Base-by-base conservation (phyloP, 352 stramenopile species). In the Aphanomyces cochlioides region DNA sequence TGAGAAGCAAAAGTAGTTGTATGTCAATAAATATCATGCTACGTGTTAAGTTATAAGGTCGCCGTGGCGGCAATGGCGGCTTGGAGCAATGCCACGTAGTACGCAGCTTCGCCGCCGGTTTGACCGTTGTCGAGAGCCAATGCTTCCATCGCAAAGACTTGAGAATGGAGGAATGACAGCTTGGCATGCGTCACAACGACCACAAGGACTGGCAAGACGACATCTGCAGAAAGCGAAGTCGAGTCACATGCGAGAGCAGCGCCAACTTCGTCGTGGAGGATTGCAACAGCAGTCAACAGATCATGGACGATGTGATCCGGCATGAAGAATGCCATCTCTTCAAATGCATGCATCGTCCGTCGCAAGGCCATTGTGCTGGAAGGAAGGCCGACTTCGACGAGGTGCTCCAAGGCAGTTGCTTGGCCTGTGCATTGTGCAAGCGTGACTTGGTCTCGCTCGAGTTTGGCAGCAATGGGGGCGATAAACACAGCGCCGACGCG, bases 71-170 rank as follows among this genome's bases (percentile, higher is more conserved):
- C 79, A 73, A 92, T 84, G 41, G 86, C 84, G 21, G 86, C 82
- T 66, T 94, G 83, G 36, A 92, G 74, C 19, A 85, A 90, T 47
- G 86, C 86, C 54, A 94, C 57, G 72, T 94, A 94, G 72, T 94
- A 94, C 45, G 84, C 84, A 10, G 86, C 81, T 74, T 94, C 86
- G 2, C 83, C 90, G 28, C 86, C 86, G 41, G 88, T 81, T 67
- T 87, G 74, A 61, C 79, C 76, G 39, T 91, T 80, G 5, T 21
- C 36, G 57, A 94, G 87, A 4, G 81, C 82, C 63, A 88, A 90
- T 66, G 87, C 75, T 74, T 93, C 83, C 83, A 94, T 90, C 6
- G 88, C 47, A 66, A 82, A 91, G 69, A 92, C 78, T 66, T 94
- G 86, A 37, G 80, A 81, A 71, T 92, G 82, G 72, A 94, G 63